Conservation (phyloP, 805 yeast species). For the Myxozyma geophila region DNA sequence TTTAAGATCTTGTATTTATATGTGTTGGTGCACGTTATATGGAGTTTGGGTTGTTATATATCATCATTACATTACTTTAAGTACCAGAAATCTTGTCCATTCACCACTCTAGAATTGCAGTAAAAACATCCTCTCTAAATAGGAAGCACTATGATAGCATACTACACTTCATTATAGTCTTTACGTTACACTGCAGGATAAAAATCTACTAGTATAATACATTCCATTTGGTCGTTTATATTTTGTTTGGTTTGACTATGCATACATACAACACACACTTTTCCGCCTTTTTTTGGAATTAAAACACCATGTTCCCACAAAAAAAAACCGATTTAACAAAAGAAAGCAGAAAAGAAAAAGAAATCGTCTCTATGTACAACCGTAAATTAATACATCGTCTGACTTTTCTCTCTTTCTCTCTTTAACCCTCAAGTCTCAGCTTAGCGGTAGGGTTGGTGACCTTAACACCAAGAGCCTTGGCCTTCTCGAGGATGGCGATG, state of each 20-base stretch:
- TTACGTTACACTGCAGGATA: neutral
- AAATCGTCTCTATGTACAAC: neutral
- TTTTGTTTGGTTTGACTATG: neutral
- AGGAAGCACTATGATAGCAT: no score
- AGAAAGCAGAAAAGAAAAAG: neutral
- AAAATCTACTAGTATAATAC: neutral
- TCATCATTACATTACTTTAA: neutral
- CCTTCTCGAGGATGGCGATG: conserved; percentile 92
- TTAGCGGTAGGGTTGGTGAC: conserved; percentile 97
- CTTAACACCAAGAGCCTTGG: conserved; percentile 97
- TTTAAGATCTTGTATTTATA: neutral
- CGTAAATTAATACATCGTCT: neutral
- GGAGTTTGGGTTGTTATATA: neutral
- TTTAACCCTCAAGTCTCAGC: conserved; percentile 36
- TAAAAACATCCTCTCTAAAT: no score
- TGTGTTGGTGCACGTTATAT: neutral
- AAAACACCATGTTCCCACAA: conserved; percentile 11
- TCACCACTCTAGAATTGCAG: no score
- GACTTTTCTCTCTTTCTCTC: neutral
- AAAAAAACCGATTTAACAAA: conserved; percentile 1
- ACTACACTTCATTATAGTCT: neutral
- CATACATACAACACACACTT: neutral
- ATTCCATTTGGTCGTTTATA: neutral
- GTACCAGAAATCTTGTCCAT: no score
- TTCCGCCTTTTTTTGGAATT: neutral